A percentile compares a stretch with the other conserved stretches of the same genome.
These are phyloP conservation scores for Pythium coloratum DNA, from an alignment of 352 stramenopile species.

Conservation along the genomic window DNA sequence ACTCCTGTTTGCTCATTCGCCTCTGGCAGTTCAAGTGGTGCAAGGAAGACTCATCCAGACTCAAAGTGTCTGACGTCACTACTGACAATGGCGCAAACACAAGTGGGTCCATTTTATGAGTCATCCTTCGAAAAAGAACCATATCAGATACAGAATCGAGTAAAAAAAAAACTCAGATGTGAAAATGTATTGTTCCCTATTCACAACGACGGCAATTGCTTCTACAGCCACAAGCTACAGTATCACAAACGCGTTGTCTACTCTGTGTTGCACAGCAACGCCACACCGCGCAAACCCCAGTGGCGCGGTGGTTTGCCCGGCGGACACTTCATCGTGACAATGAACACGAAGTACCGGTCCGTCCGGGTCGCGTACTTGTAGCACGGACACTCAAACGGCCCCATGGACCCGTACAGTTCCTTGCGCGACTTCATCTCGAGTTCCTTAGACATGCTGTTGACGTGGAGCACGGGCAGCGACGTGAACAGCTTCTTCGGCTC, in stretches of 20 bases:
- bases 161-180: too few relatives aligned
- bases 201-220: background rate
- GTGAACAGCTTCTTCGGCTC: slow-evolving; percentile 97
- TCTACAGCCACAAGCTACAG: background rate
- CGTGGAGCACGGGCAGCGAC: slow-evolving; percentile 93
- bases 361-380: slow-evolving; percentile 97
- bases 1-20: too few relatives aligned
- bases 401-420: slow-evolving; percentile 90
- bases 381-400: slow-evolving; percentile 94
- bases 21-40: too few relatives aligned
- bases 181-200: background rate
- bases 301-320: slow-evolving; percentile 90
- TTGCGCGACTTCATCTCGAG: slow-evolving; percentile 92
- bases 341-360: slow-evolving; percentile 97
- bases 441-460: slow-evolving; percentile 95
- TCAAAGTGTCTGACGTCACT: too few relatives aligned
- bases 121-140: too few relatives aligned
- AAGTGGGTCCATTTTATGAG: too few relatives aligned
- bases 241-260: slow-evolving; percentile 21
- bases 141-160: too few relatives aligned
- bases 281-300: slow-evolving; percentile 93
- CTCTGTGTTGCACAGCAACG: slow-evolving; percentile 95
- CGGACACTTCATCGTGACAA: slow-evolving; percentile 91
- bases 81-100: too few relatives aligned
- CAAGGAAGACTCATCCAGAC: too few relatives aligned